A percentile compares a stretch with the other conserved stretches of the same genome.
Conservation (phyloP, 305 asterid genomes). For the Fraxinus sp. region DNA sequence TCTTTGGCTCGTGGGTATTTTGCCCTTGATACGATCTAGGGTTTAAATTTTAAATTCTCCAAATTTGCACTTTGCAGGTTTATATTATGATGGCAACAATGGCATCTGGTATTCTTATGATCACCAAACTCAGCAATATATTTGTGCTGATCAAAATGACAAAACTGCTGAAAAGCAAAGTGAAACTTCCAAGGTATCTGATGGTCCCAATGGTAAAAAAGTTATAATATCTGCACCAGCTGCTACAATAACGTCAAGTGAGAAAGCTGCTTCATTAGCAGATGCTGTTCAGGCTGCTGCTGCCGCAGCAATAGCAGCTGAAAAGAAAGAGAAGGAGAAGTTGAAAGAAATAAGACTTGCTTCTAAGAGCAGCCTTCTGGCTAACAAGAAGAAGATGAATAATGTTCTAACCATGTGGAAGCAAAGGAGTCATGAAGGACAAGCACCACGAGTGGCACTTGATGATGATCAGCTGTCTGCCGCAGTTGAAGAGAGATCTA, state of each 20-base stretch:
- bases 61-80: conserved; percentile 45
- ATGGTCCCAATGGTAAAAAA: conserved; percentile 59
- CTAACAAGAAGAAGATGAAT: conserved; percentile 96
- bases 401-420: conserved; percentile 95
- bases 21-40: background rate
- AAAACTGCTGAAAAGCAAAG: conserved; percentile 59
- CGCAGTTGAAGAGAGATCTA: conserved; percentile 56
- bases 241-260: conserved; percentile 66
- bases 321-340: conserved; percentile 93
- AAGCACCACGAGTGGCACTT: conserved; percentile 85
- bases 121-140: conserved; percentile 76
- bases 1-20: background rate
- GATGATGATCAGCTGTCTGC: conserved; percentile 50
- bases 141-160: conserved; percentile 71
- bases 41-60: conserved; percentile 17
- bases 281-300: conserved; percentile 99
- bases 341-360: conserved; percentile 85
- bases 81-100: conserved; percentile 91
- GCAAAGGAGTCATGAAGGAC: conserved; percentile 86
- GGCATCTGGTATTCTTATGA: conserved; percentile 92
- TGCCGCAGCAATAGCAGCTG: conserved; percentile 93
- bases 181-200: conserved; percentile 49
- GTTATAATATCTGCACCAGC: conserved; percentile 96
- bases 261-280: conserved; percentile 79
- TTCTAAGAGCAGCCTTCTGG: conserved; percentile 88